Conservation (phyloP, 257 asterid genomes). For the Solanum chiquidenum region DNA sequence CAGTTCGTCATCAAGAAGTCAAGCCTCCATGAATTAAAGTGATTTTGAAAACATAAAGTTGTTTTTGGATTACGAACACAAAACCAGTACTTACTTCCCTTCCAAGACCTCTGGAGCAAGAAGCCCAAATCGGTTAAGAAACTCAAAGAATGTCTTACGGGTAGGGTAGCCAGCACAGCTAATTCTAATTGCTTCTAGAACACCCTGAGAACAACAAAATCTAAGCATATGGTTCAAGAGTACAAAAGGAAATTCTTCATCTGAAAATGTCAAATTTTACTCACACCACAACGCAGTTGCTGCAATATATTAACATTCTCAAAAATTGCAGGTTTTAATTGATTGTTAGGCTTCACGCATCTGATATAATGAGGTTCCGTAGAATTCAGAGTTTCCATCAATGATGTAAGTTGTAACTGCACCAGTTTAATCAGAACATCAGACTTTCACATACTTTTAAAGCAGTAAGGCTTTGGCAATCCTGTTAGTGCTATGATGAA, state of each 20-base stretch:
- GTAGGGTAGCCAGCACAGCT: constrained; percentile 99
- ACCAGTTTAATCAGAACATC: constrained; percentile 19
- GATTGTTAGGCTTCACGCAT: constrained; percentile 97
- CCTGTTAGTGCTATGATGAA: neutral
- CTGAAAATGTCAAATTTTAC: constrained; percentile 22
- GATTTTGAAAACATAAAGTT: neutral
- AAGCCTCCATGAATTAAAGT: neutral
- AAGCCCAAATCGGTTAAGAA: constrained; percentile 74
- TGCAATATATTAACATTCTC: constrained; percentile 87
- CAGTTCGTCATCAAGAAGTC: neutral
- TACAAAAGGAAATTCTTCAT: neutral
- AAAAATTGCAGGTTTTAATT: constrained; percentile 84
- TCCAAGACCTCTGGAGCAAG: constrained; percentile 50
- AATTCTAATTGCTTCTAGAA: constrained; percentile 70
- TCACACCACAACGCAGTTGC: constrained; percentile 98
- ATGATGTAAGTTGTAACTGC: constrained; percentile 84
- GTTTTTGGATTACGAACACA: neutral
- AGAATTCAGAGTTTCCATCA: constrained; percentile 94
- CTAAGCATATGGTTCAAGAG: neutral
- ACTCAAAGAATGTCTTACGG: constrained; percentile 82
- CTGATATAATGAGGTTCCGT: constrained; percentile 96
- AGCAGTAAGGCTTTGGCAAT: neutral
- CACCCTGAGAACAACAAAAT: neutral
- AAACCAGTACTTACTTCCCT: constrained; percentile 3
- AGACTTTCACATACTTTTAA: constrained; percentile 4